These are phyloP conservation scores for Coemansia guatemalensis DNA, from an alignment of 192 early-diverging fungal genomes.

Conservation along the genomic window DNA sequence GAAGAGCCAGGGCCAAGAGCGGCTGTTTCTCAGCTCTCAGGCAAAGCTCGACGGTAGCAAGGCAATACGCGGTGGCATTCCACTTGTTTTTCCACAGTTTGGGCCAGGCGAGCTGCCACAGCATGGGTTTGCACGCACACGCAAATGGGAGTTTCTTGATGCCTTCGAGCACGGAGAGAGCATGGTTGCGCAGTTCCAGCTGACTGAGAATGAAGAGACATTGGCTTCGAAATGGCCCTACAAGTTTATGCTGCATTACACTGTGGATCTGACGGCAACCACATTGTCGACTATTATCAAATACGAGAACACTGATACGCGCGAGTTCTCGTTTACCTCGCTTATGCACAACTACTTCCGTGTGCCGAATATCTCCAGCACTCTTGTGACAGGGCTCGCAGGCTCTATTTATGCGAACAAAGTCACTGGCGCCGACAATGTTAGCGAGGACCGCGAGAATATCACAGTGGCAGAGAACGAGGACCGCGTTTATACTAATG, in stretches of 20 bases:
- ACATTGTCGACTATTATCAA: conserved; percentile 71
- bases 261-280: conserved; percentile 71
- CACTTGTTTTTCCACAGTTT: conserved; percentile 59
- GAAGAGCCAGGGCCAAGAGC: conserved; percentile 71
- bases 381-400: conserved; percentile 66
- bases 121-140: conserved; percentile 58
- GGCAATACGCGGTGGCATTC: conserved; percentile 86
- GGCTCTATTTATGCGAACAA: conserved; percentile 72
- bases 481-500: conserved; percentile 82
- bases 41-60: conserved; percentile 86
- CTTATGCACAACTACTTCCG: conserved; percentile 93
- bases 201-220: conserved; percentile 40
- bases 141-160: conserved; percentile 33
- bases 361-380: conserved; percentile 63
- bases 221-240: conserved; percentile 53
- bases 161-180: conserved; percentile 34
- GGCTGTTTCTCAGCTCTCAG: conserved; percentile 82
- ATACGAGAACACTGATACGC: conserved; percentile 73
- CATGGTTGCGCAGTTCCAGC: conserved; percentile 41
- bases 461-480: conserved; percentile 71
- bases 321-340: conserved; percentile 77
- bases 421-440: conserved; percentile 50
- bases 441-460: conserved; percentile 49
- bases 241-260: conserved; percentile 76
- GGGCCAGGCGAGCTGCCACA: conserved; percentile 53